A percentile compares a stretch with the other conserved stretches of the same genome.
phyloP scores from a whole-genome alignment of 2,329 filamentous ascomycete species.

The Domatiomyces catenatus region DNA sequence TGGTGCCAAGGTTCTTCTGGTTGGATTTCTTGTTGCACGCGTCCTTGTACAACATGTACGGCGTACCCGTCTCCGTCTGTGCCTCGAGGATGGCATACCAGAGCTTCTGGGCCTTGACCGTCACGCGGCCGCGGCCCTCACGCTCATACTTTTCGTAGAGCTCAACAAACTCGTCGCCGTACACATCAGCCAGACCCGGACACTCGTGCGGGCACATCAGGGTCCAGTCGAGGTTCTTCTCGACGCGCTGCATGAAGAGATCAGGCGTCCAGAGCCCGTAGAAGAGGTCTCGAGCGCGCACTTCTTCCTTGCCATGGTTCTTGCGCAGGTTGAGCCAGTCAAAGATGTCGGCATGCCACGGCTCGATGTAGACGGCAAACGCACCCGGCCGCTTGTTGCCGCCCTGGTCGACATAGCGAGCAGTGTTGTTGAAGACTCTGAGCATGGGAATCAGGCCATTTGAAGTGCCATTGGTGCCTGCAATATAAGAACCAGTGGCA shows the following conservation, averaged over 20 bases:
- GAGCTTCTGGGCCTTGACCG: slow-evolving; percentile 92
- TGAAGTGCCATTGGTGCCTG: slow-evolving; percentile 92
- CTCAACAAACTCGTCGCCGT: slow-evolving; percentile 92
- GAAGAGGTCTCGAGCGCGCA: slow-evolving; percentile 92
- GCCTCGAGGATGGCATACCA: slow-evolving; percentile 98
- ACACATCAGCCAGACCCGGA: slow-evolving; percentile 85
- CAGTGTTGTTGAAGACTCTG: slow-evolving; percentile 97
- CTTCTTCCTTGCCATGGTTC: slow-evolving; percentile 98
- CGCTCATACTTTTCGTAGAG: slow-evolving; percentile 83
- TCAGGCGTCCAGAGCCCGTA: slow-evolving; percentile 97
- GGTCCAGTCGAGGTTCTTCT: slow-evolving; percentile 93
- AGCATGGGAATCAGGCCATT: slow-evolving; percentile 98
- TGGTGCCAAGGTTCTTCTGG: slow-evolving; percentile 98
- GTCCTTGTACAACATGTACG: slow-evolving; percentile 99
- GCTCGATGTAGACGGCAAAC: slow-evolving; percentile 97
- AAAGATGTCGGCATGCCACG: slow-evolving; percentile 96
- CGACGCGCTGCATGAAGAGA: slow-evolving; percentile 98
- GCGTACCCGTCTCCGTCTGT: slow-evolving; percentile 96
- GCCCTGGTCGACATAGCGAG: slow-evolving; percentile 94
- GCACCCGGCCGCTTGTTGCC: slow-evolving; percentile 98
- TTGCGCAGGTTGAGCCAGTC: slow-evolving; percentile 95
- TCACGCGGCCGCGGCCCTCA: slow-evolving; percentile 75
- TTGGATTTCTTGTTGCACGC: slow-evolving; percentile 98
- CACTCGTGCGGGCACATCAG: slow-evolving; percentile 97
- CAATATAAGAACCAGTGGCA: slow-evolving; percentile 94